phyloP scores from a whole-genome alignment of 2,329 filamentous ascomycete genomes.

The Diaporthe sp. region DNA sequence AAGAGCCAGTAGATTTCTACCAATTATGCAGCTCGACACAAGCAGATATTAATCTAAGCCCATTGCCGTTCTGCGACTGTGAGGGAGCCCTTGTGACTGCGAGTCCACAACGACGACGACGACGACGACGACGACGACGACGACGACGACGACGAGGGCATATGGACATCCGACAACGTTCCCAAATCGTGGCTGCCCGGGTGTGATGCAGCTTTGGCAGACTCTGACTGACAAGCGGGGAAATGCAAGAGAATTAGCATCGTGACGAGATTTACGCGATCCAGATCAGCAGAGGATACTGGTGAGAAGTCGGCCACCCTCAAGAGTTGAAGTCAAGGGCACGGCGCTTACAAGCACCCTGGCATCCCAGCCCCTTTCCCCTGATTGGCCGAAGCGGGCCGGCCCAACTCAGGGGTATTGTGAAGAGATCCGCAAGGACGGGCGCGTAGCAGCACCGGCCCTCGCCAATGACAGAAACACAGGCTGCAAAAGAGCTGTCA shows the following conservation, averaged over 20 bases:
- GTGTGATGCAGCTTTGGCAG: not conserved
- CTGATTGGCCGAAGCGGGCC: slow-evolving; percentile 28
- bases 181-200: not conserved
- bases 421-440: slow-evolving; percentile 36
- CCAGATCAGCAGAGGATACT: slow-evolving; percentile 9
- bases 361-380: not conserved
- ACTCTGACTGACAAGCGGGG: not conserved
- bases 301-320: slow-evolving; percentile 8
- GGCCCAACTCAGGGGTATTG: slow-evolving; percentile 36
- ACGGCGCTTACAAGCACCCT: slow-evolving; percentile 37
- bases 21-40: slow-evolving; percentile 12
- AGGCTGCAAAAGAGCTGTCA: slow-evolving; percentile 27
- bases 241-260: not conserved
- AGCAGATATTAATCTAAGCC: not conserved
- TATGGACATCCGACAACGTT: not conserved
- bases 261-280: not conserved
- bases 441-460: slow-evolving; percentile 37
- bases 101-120: not conserved
- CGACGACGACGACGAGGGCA: not conserved
- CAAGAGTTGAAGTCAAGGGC: slow-evolving; percentile 20
- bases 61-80: not conserved
- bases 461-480: slow-evolving; percentile 35
- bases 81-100: not conserved
- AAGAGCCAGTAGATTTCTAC: slow-evolving; percentile 2
- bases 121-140: not conserved